phyloP scores from a whole-genome alignment of 2,329 filamentous ascomycete genomes.

The Septoria linicola region DNA sequence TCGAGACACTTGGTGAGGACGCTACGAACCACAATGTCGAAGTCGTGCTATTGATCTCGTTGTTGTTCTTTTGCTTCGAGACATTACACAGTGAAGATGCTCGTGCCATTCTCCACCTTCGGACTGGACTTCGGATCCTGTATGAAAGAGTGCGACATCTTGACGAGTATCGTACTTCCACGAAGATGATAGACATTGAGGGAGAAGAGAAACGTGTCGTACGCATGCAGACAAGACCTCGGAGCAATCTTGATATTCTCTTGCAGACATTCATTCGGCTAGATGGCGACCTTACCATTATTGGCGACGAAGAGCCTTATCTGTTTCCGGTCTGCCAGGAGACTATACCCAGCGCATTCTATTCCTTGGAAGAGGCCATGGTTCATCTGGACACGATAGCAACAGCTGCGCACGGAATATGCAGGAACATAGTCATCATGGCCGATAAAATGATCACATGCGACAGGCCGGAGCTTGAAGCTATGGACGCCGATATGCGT shows the following conservation, averaged over 20 bases:
- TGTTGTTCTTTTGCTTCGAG: constrained; percentile 26
- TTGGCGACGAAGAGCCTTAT: constrained; percentile 23
- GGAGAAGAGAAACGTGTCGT: constrained; percentile 18
- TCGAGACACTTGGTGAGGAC: constrained; percentile 11
- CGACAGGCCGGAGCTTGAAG: constrained; percentile 13
- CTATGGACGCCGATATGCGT: constrained; percentile 21
- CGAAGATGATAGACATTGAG: constrained; percentile 9
- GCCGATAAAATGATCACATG: constrained; percentile 13
- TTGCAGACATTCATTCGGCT: constrained; percentile 22
- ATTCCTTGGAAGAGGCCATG: constrained; percentile 21
- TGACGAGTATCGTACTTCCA: constrained; percentile 5
- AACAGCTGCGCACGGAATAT: constrained; percentile 16
- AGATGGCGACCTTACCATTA: constrained; percentile 23
- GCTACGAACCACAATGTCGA: constrained; percentile 18
- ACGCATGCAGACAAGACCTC: constrained; percentile 11
- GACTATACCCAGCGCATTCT: constrained; percentile 19
- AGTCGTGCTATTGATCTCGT: constrained; percentile 20
- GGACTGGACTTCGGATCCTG: constrained; percentile 21
- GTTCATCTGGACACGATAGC: constrained; percentile 23
- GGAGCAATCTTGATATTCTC: constrained; percentile 20
- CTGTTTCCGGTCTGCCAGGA: constrained; percentile 20
- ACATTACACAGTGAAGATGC: constrained; percentile 20
- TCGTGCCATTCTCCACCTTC: constrained; percentile 18
- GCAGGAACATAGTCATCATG: constrained; percentile 20
- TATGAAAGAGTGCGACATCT: constrained; percentile 17